phyloP scores from a whole-genome alignment of 345 rosid species.

The Gossypium herbaceum region DNA sequence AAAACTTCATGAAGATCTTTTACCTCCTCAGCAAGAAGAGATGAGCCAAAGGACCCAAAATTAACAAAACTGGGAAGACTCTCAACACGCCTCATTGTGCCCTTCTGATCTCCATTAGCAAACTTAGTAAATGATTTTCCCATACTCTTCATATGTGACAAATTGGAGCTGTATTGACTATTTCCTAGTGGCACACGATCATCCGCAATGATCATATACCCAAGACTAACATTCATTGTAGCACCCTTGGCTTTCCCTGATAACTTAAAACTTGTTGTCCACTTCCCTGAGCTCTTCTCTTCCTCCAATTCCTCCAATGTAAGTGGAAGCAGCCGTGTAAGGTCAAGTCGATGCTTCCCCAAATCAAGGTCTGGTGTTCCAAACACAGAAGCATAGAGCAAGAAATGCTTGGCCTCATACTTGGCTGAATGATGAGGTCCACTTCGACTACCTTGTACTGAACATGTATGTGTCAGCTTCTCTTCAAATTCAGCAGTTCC shows the following conservation, averaged over 20 bases:
- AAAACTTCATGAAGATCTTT: conserved; percentile 82
- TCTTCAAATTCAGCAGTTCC: conserved; percentile 75
- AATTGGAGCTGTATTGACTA: conserved; percentile 31
- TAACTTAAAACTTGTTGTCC: conserved; percentile 90
- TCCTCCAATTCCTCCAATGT: conserved; percentile 90
- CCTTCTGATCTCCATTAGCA: conserved; percentile 38
- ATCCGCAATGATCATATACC: conserved; percentile 66
- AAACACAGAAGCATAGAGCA: conserved; percentile 58
- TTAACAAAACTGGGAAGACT: conserved; percentile 42
- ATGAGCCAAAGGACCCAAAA: conserved; percentile 24
- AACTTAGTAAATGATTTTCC: conserved; percentile 31
- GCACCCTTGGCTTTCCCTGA: conserved; percentile 79
- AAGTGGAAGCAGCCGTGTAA: conserved; percentile 84
- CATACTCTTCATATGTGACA: conserved; percentile 30
- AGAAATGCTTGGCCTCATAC: conserved; percentile 92
- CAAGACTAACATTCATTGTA: conserved; percentile 71
- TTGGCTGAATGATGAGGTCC: conserved; percentile 89
- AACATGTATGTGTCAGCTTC: conserved; percentile 63
- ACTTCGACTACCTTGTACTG: conserved; percentile 72
- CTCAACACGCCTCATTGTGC: conserved; percentile 33
- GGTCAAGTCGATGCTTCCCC: conserved; percentile 95
- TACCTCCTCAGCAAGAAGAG: conserved; percentile 45
- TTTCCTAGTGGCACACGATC: conserved; percentile 32
- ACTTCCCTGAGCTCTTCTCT: conserved; percentile 83
- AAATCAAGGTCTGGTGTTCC: conserved; percentile 71